These are phyloP conservation scores for Aspergillus glaucus DNA, from an alignment of 2,329 filamentous ascomycete genomes.

Conservation along the genomic window DNA sequence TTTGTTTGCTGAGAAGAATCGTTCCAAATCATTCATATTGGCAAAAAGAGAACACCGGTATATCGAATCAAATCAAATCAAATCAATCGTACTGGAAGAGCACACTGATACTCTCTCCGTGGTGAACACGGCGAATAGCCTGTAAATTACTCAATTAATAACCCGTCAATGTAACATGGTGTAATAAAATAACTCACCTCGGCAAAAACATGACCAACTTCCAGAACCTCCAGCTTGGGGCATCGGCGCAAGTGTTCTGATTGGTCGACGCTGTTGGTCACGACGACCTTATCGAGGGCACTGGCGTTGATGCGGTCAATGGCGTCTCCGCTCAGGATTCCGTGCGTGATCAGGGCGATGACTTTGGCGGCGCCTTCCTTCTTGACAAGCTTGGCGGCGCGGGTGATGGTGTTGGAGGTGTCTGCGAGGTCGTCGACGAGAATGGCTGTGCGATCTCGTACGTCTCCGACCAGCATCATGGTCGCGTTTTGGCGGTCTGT, in stretches of 20 bases:
- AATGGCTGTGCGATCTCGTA: conserved; percentile 74
- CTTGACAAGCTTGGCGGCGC: conserved; percentile 93
- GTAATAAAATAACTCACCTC: conserved; percentile 52
- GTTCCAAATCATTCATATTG: conserved; percentile 12
- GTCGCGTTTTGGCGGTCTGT: conserved; percentile 73
- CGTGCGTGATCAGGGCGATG: conserved; percentile 89
- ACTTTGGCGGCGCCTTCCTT: conserved; percentile 84
- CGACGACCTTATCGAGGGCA: conserved; percentile 84
- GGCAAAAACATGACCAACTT: conserved; percentile 82
- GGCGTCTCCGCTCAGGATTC: conserved; percentile 89
- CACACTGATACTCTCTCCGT: conserved; percentile 95
- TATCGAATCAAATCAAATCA: conserved; percentile 2
- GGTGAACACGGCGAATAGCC: conserved; percentile 90
- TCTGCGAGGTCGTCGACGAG: conserved; percentile 92
- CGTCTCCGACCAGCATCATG: conserved; percentile 92
- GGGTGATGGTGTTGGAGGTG: conserved; percentile 93
- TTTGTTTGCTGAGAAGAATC: conserved; percentile 1
- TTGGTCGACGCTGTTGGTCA: conserved; percentile 93
- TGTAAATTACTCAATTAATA: conserved; percentile 32
- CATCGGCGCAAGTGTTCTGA: conserved; percentile 70
- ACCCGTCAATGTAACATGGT: background rate
- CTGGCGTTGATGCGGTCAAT: conserved; percentile 92
- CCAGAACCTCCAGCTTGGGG: conserved; percentile 84
- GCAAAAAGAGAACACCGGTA: conserved; percentile 4
- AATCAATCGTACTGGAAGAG: conserved; percentile 75